These are phyloP conservation scores for Fraxinus floribunda DNA, from an alignment of 305 asterid species.

Conservation along the genomic window DNA sequence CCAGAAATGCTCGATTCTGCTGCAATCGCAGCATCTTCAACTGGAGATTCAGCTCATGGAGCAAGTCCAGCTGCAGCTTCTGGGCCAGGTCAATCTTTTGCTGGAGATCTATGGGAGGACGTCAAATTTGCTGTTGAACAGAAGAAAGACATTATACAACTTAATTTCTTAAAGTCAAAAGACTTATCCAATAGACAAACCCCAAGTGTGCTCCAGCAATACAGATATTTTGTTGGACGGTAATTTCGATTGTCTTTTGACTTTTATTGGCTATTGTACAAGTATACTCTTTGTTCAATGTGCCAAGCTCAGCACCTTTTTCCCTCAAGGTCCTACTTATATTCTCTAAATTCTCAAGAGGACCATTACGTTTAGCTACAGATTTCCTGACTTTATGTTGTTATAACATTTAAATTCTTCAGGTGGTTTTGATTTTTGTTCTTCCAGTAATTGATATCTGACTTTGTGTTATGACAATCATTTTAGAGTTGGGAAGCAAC, in stretches of 20 bases:
- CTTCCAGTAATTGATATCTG: not conserved
- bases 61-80: slow-evolving; percentile 29
- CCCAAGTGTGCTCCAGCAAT: slow-evolving; percentile 47
- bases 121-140: slow-evolving; percentile 50
- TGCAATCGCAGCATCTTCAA: slow-evolving; percentile 39
- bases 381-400: not conserved
- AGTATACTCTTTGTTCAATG: not conserved
- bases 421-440: not conserved
- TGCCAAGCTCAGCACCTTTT: not conserved
- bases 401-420: not conserved
- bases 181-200: slow-evolving; percentile 64
- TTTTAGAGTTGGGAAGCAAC: slow-evolving; percentile 63
- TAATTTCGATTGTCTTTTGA: slow-evolving; percentile 20
- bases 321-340: not conserved
- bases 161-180: slow-evolving; percentile 41
- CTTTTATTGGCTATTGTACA: not conserved
- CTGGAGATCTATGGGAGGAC: slow-evolving; percentile 66
- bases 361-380: not conserved
- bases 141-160: slow-evolving; percentile 55
- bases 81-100: slow-evolving; percentile 43
- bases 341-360: not conserved
- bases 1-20: slow-evolving; percentile 75
- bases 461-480: not conserved
- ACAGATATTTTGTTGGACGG: slow-evolving; percentile 74
- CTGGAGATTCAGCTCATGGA: slow-evolving; percentile 49